phyloP scores from a whole-genome alignment of 1,284 basidiomycete species.

The Trichosporon coremiiforme region DNA sequence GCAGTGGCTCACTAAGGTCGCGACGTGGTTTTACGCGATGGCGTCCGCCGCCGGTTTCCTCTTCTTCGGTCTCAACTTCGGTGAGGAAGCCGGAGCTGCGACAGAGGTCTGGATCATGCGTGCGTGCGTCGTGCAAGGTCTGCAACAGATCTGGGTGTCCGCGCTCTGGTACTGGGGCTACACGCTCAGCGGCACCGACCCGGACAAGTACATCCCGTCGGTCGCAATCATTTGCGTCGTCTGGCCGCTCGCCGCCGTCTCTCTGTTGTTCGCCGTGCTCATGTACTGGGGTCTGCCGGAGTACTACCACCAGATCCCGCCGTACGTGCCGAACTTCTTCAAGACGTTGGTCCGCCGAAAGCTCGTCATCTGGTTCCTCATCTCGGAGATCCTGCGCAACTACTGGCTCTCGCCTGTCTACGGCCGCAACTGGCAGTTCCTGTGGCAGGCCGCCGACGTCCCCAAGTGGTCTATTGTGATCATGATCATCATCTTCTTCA shows the following conservation, averaged over 20 bases:
- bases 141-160: slow-evolving; percentile 88
- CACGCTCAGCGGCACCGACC: slow-evolving; percentile 63
- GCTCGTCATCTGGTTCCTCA: slow-evolving; percentile 88
- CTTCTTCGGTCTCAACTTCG: slow-evolving; percentile 93
- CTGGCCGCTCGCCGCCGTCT: slow-evolving; percentile 77
- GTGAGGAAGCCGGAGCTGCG: slow-evolving; percentile 90
- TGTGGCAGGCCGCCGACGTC: slow-evolving; percentile 76
- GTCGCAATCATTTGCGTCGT: slow-evolving; percentile 68
- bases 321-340: slow-evolving; percentile 87
- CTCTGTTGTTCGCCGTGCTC: slow-evolving; percentile 74
- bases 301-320: slow-evolving; percentile 66
- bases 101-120: slow-evolving; percentile 88
- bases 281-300: slow-evolving; percentile 81
- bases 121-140: slow-evolving; percentile 86
- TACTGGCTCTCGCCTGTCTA: slow-evolving; percentile 82
- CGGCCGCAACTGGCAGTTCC: slow-evolving; percentile 91
- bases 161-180: slow-evolving; percentile 94
- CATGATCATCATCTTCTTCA: slow-evolving; percentile 78
- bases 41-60: slow-evolving; percentile 85
- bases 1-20: slow-evolving; percentile 68
- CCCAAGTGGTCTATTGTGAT: slow-evolving; percentile 78
- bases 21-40: slow-evolving; percentile 82
- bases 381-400: slow-evolving; percentile 81
- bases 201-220: slow-evolving; percentile 48
- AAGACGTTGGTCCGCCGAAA: slow-evolving; percentile 83